Base-by-base conservation (phyloP, 2,329 filamentous ascomycete species). In the Aspergillus pseudonomiae region DNA sequence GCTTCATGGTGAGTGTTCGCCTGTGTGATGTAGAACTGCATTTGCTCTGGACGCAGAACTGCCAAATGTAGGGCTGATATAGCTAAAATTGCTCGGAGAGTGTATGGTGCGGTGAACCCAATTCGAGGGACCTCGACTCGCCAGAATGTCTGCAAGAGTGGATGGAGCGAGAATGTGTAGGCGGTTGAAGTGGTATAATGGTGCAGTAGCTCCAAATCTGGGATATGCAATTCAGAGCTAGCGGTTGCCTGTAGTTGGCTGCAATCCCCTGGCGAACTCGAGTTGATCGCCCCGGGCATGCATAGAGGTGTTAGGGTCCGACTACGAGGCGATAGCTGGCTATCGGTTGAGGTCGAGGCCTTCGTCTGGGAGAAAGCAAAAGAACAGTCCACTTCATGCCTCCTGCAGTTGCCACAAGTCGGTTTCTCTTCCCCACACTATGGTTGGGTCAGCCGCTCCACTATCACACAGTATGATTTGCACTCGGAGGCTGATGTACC, bases 151-250 rank as follows among this genome's bases (percentile, higher is more conserved):
- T 80, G 80, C 3, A 84, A 65, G 7, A 73, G 67, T 0, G 79
- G 74, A 43, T 82, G 78, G 7, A 73, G 74, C 5, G 79, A 79
- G 3, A 86, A 71, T 0, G 83, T 85, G n/a, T 77, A 74, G 58
- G 79, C 80, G 0, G 84, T 86, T 11, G 79, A 80, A 0, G 79
- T 82, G 52, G 78, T 80, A 65, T 79, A 86, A 71, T 86, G 83
- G 68, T 86, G 83, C 7, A 87, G 75, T 1, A 87, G 78, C 66
- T 86, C 83, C 10, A 86, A 76, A 53, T 86, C 82, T 12, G 79
- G 68, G 1, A 83, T 66, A 28, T 61, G 63, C 19, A 73, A 36
- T 11, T 56, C 63, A 4, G 62, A 56, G 4, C 36, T 34, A 32
- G 30, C 28, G 36, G 28, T 16, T 34, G 50, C 14, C 39, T 4